Conservation (phyloP, 139 green algal genomes). For the Volvox reticuliferus region DNA sequence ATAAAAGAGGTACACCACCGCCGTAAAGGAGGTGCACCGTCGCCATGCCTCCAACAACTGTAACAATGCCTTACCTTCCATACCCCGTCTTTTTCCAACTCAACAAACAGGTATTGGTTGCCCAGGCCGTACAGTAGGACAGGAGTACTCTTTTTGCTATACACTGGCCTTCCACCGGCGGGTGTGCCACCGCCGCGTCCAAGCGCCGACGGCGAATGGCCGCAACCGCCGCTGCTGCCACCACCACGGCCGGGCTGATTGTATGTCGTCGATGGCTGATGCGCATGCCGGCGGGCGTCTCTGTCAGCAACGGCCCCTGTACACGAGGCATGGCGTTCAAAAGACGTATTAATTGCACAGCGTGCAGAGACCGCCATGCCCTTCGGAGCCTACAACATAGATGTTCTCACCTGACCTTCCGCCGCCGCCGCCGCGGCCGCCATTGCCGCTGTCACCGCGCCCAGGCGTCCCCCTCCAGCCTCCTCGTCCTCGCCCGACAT, state of each 20-base stretch:
- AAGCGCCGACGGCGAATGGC: neutral
- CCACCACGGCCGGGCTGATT: neutral
- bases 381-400: no score
- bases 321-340: neutral
- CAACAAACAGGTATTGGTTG: slow-evolving; percentile 39
- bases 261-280: neutral
- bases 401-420: neutral
- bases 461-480: neutral
- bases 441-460: neutral
- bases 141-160: neutral
- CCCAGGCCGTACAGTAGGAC: slow-evolving; percentile 31
- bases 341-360: neutral
- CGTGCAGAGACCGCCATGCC: neutral
- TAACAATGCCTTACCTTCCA: slow-evolving; percentile 41
- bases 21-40: no score
- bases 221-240: neutral
- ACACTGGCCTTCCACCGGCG: no score
- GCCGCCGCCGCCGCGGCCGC: slow-evolving; percentile 4
- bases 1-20: neutral
- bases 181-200: neutral
- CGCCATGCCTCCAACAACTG: no score
- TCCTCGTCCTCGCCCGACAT: neutral
- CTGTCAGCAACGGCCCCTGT: neutral
- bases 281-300: neutral
- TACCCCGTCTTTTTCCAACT: slow-evolving; percentile 49